Evolutionary conservation across 257 asterid species (phyloP).

Genomic region (Lycium barbarum): DNA sequence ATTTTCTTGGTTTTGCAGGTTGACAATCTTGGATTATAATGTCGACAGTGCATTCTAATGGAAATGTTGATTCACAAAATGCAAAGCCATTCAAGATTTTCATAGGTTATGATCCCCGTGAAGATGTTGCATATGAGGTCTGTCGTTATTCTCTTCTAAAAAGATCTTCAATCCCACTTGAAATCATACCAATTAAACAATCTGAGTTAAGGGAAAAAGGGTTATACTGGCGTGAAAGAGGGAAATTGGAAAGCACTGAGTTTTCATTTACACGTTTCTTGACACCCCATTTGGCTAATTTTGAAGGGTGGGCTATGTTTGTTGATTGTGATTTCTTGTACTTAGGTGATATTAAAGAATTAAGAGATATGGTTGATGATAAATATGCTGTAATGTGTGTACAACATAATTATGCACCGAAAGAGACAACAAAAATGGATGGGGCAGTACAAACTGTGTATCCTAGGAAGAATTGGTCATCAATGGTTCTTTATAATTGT

Average conservation of each 20-base stretch:
- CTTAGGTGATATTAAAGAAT: slow-evolving; percentile 68
- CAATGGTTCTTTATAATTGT: slow-evolving; percentile 89
- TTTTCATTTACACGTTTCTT: slow-evolving; percentile 81
- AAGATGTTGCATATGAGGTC: slow-evolving; percentile 83
- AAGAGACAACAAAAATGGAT: slow-evolving; percentile 87
- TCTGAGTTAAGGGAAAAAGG: slow-evolving; percentile 67
- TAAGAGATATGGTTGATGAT: slow-evolving; percentile 65
- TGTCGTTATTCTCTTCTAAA: slow-evolving; percentile 68
- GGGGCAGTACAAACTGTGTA: slow-evolving; percentile 85
- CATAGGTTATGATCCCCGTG: slow-evolving; percentile 81
- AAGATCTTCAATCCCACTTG: slow-evolving; percentile 79
- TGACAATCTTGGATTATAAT: slow-evolving; percentile 25
- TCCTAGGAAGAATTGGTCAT: slow-evolving; percentile 96
- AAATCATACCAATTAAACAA: slow-evolving; percentile 76
- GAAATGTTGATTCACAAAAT: slow-evolving; percentile 30
- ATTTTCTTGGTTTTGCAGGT: slow-evolving; percentile 31
- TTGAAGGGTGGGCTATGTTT: slow-evolving; percentile 90
- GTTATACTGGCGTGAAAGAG: slow-evolving; percentile 81
- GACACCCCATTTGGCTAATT: slow-evolving; percentile 68
- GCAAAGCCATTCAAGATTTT: slow-evolving; percentile 62
- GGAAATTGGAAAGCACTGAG: slow-evolving; percentile 85
- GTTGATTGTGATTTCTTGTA: slow-evolving; percentile 88
- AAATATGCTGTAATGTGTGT: slow-evolving; percentile 85
- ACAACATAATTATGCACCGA: slow-evolving; percentile 84
- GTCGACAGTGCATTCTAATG: slow-evolving; percentile 36